A percentile compares a stretch with the other conserved stretches of the same genome.
phyloP scores from a whole-genome alignment of 2,329 filamentous ascomycete genomes.

The Cladosporium oxysporum region DNA sequence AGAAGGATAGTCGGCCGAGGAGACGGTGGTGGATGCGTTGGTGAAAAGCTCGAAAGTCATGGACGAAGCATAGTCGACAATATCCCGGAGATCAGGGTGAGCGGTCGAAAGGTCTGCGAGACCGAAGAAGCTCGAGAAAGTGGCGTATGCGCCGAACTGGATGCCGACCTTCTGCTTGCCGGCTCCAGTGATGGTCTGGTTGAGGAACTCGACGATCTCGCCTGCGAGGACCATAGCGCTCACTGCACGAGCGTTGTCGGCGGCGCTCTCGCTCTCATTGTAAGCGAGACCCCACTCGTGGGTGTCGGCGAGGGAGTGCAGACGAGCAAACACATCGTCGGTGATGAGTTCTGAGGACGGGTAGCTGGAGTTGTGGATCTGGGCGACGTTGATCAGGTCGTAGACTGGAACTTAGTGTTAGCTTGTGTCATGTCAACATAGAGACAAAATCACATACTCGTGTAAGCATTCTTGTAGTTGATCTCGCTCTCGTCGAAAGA shows the following conservation, averaged over 20 bases:
- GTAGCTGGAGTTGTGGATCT: constrained; percentile 65
- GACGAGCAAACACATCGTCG: constrained; percentile 58
- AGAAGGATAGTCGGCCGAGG: constrained; percentile 36
- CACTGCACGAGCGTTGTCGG: constrained; percentile 47
- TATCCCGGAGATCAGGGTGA: constrained; percentile 67
- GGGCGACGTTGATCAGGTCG: constrained; percentile 64
- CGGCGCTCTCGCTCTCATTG: constrained; percentile 59
- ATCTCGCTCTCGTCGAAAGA: constrained; percentile 53
- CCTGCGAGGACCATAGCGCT: constrained; percentile 51
- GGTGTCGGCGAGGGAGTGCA: constrained; percentile 71
- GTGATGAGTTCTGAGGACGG: constrained; percentile 60
- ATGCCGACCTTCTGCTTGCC: constrained; percentile 49
- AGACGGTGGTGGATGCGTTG: constrained; percentile 47
- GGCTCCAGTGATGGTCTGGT: constrained; percentile 43
- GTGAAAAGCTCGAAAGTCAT: constrained; percentile 77
- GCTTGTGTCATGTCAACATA: background rate
- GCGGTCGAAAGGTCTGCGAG: constrained; percentile 53
- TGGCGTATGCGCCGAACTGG: constrained; percentile 64
- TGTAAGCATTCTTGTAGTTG: constrained; percentile 64
- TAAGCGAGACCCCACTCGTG: constrained; percentile 84
- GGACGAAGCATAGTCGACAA: constrained; percentile 81
- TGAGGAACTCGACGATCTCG: constrained; percentile 48
- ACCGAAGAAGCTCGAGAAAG: constrained; percentile 64
- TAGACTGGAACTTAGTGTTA: constrained; percentile 46
- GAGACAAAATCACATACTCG: constrained; percentile 52